These are phyloP conservation scores for Akebia trifoliata DNA, from an alignment of 164 flowering plant species.

Conservation along the genomic window DNA sequence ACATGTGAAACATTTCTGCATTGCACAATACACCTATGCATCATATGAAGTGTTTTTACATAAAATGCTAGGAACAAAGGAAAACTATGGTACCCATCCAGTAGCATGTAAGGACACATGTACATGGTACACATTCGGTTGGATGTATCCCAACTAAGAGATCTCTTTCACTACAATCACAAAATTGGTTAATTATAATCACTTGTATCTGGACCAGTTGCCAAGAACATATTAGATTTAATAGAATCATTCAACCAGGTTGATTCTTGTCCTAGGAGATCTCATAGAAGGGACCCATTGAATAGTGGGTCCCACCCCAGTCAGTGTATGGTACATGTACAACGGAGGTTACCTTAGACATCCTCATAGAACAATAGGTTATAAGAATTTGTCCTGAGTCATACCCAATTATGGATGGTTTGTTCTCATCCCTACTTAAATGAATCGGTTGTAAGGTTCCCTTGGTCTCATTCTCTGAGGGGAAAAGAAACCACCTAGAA, in stretches of 20 bases:
- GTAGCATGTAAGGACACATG: background rate
- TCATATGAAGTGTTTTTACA: slow-evolving; percentile 3
- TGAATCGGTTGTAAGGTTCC: slow-evolving; percentile 40
- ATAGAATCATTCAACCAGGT: background rate
- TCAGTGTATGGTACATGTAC: background rate
- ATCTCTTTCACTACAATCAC: background rate
- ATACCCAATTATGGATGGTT: slow-evolving; percentile 66
- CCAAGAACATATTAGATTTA: background rate
- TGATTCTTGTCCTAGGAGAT: background rate
- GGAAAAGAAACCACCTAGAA: slow-evolving; percentile 82
- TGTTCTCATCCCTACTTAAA: slow-evolving; percentile 55
- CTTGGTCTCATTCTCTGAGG: slow-evolving; percentile 34
- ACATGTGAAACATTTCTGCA: slow-evolving; percentile 50
- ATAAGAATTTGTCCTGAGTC: slow-evolving; percentile 1
- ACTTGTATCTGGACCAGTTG: background rate
- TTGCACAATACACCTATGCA: slow-evolving; percentile 3
- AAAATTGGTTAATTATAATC: background rate
- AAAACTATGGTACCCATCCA: slow-evolving; percentile 2
- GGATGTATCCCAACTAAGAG: too few species aligned
- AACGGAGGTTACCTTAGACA: too few species aligned
- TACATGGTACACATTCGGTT: background rate
- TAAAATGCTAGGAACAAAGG: background rate
- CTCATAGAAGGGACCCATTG: too few species aligned
- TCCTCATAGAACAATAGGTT: background rate
- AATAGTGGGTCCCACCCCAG: too few species aligned